phyloP scores from a whole-genome alignment of 2,329 filamentous ascomycete genomes.

The Calonectria pteridis region DNA sequence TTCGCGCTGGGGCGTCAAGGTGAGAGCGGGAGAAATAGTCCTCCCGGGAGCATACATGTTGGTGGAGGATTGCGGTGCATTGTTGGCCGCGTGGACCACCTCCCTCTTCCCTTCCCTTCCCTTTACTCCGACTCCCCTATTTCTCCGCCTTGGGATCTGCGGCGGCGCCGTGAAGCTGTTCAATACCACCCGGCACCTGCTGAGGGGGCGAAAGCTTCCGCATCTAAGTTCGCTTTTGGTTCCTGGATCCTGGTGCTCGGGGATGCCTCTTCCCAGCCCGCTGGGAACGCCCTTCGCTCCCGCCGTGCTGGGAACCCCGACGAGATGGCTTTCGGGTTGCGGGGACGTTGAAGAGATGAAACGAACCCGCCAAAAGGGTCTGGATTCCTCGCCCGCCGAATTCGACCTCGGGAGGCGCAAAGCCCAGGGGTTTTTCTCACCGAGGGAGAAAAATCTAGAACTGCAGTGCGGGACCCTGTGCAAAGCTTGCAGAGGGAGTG shows the following conservation, averaged over 20 bases:
- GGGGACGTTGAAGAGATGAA: constrained; percentile 31
- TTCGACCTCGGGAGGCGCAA: constrained; percentile 22
- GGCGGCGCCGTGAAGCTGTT: background rate
- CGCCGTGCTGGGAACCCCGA: constrained; percentile 14
- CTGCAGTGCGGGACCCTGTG: constrained; percentile 30
- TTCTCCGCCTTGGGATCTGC: constrained; percentile 10
- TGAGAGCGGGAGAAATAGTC: constrained; percentile 7
- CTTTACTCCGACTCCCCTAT: background rate
- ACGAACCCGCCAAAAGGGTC: constrained; percentile 23
- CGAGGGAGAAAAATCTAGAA: constrained; percentile 24
- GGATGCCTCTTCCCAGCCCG: constrained; percentile 10
- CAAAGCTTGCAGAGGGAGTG: constrained; percentile 33
- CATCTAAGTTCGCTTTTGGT: background rate
- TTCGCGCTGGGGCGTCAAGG: constrained; percentile 15
- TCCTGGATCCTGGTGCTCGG: background rate
- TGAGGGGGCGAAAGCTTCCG: constrained; percentile 1
- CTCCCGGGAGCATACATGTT: constrained; percentile 7
- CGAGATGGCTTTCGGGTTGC: constrained; percentile 5
- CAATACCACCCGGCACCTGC: background rate
- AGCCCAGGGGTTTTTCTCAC: constrained; percentile 14
- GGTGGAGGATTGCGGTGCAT: background rate
- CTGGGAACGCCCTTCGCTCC: constrained; percentile 13
- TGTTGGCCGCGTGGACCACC: constrained; percentile 1
- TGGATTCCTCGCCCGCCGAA: constrained; percentile 27
- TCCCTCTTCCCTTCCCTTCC: background rate